These are phyloP conservation scores for Cicer pinnatifidum DNA, from an alignment of 306 rosid species.

Conservation along the genomic window DNA sequence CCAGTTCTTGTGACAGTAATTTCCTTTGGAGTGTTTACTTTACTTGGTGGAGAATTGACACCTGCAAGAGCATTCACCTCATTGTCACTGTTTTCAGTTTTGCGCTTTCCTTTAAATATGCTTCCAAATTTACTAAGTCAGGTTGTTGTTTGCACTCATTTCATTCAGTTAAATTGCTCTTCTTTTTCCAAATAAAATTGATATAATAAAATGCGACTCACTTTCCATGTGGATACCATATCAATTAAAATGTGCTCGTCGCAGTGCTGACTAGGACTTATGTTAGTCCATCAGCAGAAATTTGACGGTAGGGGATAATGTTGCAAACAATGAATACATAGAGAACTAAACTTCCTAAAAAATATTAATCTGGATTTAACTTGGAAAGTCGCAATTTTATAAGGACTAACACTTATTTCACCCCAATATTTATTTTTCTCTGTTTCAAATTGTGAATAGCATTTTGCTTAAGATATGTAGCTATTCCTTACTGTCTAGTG, in stretches of 20 bases:
- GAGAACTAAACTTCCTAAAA: too few species aligned
- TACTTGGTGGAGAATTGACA: slow-evolving; percentile 85
- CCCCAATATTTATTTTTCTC: background rate
- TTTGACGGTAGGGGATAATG: too few species aligned
- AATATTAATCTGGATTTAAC: too few species aligned
- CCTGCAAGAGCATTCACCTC: slow-evolving; percentile 94
- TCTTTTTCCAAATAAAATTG: background rate
- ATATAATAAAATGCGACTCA: background rate
- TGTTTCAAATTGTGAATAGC: slow-evolving; percentile 15
- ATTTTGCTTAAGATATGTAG: slow-evolving; percentile 20
- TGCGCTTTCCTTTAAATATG: slow-evolving; percentile 77
- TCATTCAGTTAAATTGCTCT: background rate
- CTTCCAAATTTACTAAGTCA: slow-evolving; percentile 82
- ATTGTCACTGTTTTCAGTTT: slow-evolving; percentile 74
- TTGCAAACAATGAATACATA: too few species aligned
- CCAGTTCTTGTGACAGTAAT: slow-evolving; percentile 82
- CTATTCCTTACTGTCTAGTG: slow-evolving; percentile 7
- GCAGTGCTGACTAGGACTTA: too few species aligned
- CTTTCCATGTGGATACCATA: too few species aligned
- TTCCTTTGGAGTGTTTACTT: slow-evolving; percentile 76
- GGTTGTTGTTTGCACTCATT: slow-evolving; percentile 52
- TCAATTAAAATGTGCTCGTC: too few species aligned
- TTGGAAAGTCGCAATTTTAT: too few species aligned
- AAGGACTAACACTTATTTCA: too few species aligned
- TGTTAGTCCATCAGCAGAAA: too few species aligned